Base-by-base conservation (phyloP, 2,329 filamentous ascomycete species). In the Bipolaris gigantea region DNA sequence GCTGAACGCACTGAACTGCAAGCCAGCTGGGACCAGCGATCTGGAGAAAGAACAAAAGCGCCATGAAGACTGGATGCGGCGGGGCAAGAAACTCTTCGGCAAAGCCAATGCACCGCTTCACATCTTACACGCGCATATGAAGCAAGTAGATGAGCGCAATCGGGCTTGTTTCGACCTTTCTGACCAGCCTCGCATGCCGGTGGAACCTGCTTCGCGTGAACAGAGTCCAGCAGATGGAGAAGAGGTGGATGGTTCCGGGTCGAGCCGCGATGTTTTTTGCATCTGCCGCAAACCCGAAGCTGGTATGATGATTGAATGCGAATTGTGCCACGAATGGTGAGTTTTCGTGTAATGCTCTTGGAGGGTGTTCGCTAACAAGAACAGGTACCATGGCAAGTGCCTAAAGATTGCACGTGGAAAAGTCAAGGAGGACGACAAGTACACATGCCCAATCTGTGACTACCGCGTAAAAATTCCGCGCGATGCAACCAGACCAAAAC, bases 251-350 rank as follows among this genome's bases (percentile, higher is more conserved):
- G 78, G 76, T 19, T 77, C 77, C 44, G 74, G 73, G 35, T 79
- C 77, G 42, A 79, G 75, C 80, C 70, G 86, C 77, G 92, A 97
- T 71, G 93, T 97, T 0, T 99, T 97, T 73, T 99, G 94, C 75
- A 96, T 99, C 63, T 99, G 94, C 76, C 86, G 94, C 55, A 90
- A 88, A 59, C 85, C 91, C 6, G 94, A 99, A 75, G 92, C 93
- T 34, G 94, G 94, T 47, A 95, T 97, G 89, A 99, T 99, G 94
- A 97, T 99, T 66, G 94, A 99, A 76, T 99, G 94, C 73, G 94
- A 97, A 73, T 81, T 97, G 35, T 99, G 94, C 75, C 93, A 97
- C 69, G 94, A 99, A 78, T 99, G 94, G 94, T 92, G 74, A 79
- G 86, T 79, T 30, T 7, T 18, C 44, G 18, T 3, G 3, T 5